Percentiles rank a stretch among this genome's conserved stretches.
phyloP scores from a whole-genome alignment of 1,139 yeast genomes.

The Pichia sp. region DNA sequence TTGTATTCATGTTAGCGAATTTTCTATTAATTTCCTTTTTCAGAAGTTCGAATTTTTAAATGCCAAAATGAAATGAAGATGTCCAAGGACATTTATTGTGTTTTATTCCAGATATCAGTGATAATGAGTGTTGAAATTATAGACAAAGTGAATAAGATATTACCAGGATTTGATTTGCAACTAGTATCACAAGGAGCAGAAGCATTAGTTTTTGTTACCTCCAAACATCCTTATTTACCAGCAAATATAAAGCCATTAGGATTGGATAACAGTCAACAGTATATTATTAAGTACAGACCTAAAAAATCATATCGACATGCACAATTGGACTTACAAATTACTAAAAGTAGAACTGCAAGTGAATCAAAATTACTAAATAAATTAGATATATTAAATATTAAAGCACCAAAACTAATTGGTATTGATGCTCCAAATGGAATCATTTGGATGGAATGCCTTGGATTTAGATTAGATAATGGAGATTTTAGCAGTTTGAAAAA shows the following conservation, averaged over 20 bases:
- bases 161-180: constrained; percentile 44
- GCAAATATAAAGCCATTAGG: constrained; percentile 18
- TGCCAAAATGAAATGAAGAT: not conserved
- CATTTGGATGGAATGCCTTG: constrained; percentile 83
- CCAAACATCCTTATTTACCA: constrained; percentile 61
- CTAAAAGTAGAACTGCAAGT: constrained; percentile 73
- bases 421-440: constrained; percentile 74
- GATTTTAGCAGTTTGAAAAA: constrained; percentile 57
- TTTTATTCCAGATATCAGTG: not conserved
- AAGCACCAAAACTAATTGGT: constrained; percentile 63
- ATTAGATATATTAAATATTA: constrained; percentile 48
- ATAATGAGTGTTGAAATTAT: constrained; percentile 41
- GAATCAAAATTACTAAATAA: constrained; percentile 76
- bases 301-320: constrained; percentile 87
- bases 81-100: not conserved
- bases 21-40: not conserved
- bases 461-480: constrained; percentile 43
- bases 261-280: constrained; percentile 31
- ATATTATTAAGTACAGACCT: constrained; percentile 80
- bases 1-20: not conserved
- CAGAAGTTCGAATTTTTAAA: not conserved
- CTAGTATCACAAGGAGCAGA: constrained; percentile 93
- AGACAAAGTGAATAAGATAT: constrained; percentile 35
- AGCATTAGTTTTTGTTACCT: constrained; percentile 68
- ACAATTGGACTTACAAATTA: constrained; percentile 64